Evolutionary conservation across 2,329 filamentous ascomycete genomes (phyloP).

Genomic region (Fusarium paranaense): DNA sequence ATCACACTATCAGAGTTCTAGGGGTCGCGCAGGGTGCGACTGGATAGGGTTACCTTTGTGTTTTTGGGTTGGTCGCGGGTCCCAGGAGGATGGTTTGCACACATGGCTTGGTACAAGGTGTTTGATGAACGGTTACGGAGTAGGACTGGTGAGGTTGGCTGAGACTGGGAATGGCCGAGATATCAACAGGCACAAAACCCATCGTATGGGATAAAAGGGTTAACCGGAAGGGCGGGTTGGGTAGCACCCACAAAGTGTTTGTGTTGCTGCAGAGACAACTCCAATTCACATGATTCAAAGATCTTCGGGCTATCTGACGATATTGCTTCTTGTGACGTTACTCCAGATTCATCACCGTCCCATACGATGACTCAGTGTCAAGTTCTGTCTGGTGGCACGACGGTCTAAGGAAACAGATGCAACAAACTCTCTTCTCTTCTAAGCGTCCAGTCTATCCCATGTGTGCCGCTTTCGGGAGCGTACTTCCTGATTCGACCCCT

Average conservation of each 20-base stretch:
- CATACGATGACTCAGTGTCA: not conserved
- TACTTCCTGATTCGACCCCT: not conserved
- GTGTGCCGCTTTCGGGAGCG: not conserved
- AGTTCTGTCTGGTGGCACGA: not conserved
- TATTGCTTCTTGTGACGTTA: not conserved
- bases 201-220: slow-evolving; percentile 4
- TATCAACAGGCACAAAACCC: slow-evolving; percentile 18
- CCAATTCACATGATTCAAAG: slow-evolving; percentile 40
- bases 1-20: slow-evolving; percentile 9
- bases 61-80: slow-evolving; percentile 30
- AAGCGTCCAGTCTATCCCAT: not conserved
- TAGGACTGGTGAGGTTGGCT: slow-evolving; percentile 16
- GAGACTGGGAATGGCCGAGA: slow-evolving; percentile 16
- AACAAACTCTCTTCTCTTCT: not conserved
- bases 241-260: slow-evolving; percentile 13
- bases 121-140: slow-evolving; percentile 29
- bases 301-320: not conserved
- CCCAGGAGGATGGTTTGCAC: slow-evolving; percentile 29
- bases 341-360: not conserved
- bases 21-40: slow-evolving; percentile 25
- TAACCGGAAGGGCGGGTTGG: slow-evolving; percentile 6
- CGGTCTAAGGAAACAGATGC: not conserved
- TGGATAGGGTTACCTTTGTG: slow-evolving; percentile 13
- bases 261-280: slow-evolving; percentile 32
- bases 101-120: slow-evolving; percentile 11